Evolutionary conservation across 768 basidiomycete species (phyloP).

Genomic region (Naematelia aurantialba): DNA sequence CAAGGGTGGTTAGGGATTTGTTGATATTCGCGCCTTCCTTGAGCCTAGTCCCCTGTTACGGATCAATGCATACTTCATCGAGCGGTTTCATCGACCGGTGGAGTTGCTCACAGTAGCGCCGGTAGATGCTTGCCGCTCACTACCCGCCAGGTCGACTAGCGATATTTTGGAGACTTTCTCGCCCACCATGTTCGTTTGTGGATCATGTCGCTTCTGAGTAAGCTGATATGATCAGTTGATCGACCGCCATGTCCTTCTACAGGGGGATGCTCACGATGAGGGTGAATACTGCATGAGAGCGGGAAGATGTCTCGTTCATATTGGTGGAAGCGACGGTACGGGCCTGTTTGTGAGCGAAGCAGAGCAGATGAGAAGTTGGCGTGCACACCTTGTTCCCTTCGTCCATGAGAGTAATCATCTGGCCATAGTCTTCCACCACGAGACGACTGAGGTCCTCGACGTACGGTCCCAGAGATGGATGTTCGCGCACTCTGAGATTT

Average conservation of each 20-base stretch:
- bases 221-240: constrained; percentile 54
- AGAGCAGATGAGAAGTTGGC: not conserved
- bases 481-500: constrained; percentile 93
- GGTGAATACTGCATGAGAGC: constrained; percentile 97
- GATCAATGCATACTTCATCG: too few species aligned
- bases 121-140: constrained; percentile 94
- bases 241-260: not conserved
- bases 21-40: constrained; percentile 99
- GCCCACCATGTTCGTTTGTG: constrained; percentile 78
- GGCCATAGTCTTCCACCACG: constrained; percentile 81
- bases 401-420: constrained; percentile 99
- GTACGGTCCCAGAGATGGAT: constrained; percentile 82
- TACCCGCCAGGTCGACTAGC: constrained; percentile 94
- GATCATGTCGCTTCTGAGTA: constrained; percentile 85
- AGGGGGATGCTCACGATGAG: constrained; percentile 52
- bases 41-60: constrained; percentile 55
- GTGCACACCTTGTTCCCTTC: constrained; percentile 78
- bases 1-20: constrained; percentile 94
- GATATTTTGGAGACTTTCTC: constrained; percentile 99
- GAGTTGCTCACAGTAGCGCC: constrained; percentile 68
- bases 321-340: constrained; percentile 97
- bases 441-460: constrained; percentile 96
- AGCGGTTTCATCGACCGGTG: not conserved
- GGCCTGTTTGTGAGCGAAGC: constrained; percentile 53
- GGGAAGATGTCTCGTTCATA: constrained; percentile 99